Evolutionary conservation across 116 monocot species (phyloP).

Genomic region (Papilionanthe hybrid): DNA sequence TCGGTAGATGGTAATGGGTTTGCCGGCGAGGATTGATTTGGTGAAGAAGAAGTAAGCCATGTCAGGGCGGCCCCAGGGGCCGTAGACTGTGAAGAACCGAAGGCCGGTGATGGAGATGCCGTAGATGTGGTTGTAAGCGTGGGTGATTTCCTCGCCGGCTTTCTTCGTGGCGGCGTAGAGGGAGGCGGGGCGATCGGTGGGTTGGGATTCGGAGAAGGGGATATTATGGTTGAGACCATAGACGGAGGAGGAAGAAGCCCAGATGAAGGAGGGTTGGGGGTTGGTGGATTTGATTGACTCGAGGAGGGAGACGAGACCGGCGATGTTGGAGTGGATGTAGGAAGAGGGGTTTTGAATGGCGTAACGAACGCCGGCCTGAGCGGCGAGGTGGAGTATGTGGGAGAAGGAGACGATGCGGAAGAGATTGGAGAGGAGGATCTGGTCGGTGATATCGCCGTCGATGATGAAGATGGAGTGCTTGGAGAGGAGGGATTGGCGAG

Average conservation of each 20-base stretch:
- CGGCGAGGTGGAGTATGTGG: constrained; percentile 29
- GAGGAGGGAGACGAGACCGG: constrained; percentile 40
- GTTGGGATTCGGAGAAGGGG: constrained; percentile 48
- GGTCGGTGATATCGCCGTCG: constrained; percentile 29
- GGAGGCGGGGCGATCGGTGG: constrained; percentile 48
- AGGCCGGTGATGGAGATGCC: constrained; percentile 78
- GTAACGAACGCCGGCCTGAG: constrained; percentile 35
- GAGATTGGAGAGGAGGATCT: constrained; percentile 19
- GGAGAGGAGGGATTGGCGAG: constrained; percentile 15
- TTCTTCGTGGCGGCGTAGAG: constrained; percentile 87
- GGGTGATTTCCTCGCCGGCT: constrained; percentile 78
- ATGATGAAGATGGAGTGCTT: constrained; percentile 22
- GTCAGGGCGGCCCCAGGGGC: constrained; percentile 53
- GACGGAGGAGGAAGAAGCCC: constrained; percentile 54
- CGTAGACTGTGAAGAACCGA: constrained; percentile 67
- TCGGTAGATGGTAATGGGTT: constrained; percentile 25
- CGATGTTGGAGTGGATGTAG: constrained; percentile 49
- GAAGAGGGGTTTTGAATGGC: constrained; percentile 41
- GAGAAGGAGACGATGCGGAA: constrained; percentile 26
- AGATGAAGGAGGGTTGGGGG: constrained; percentile 44
- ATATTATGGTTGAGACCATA: constrained; percentile 47
- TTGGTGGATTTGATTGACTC: constrained; percentile 36
- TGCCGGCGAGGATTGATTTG: constrained; percentile 33
- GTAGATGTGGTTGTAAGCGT: constrained; percentile 74
- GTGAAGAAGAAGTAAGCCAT: constrained; percentile 60